Evolutionary conservation across 1,139 yeast genomes (phyloP), one percentile per base, ranked within the genome.

Genomic region (Diutina siamensis): DNA sequence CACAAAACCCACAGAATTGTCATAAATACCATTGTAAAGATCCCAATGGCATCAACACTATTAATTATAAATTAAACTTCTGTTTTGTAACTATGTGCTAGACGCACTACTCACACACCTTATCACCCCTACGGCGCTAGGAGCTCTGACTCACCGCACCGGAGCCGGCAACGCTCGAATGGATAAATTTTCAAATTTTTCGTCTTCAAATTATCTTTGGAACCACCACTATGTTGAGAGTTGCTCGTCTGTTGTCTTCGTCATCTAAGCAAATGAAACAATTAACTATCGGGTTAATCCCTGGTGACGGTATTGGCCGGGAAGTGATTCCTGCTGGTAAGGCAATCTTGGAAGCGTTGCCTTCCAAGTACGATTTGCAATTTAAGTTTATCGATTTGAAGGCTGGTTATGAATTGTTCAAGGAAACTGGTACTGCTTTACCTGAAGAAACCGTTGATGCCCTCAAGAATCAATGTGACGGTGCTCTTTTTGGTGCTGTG

Each of bases 221-320:
- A 40, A 22, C 10, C 20, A 12, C 18, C 12, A 13, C 27, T 31
- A 40, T 40, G 44, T 40, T 40, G 44, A 40, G 35, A 28, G 15
- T 19, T 18, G 9, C 49, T 64, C 18, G 55, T 63, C 33, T 20
- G 28, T 38, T 38, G 17, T 25, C 28, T 18, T 8, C 32, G 4
- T n/a, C 42, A n/a, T 25, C 28, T 13, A 22, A n/a, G 12, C 9
- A n/a, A n/a, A 51, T 62, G 51, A 70, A 68, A 55, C 59, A 61
- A 47, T 60, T 71, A 50, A 71, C 68, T 54, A 71, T 71, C 49
- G 76, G 76, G 32, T 75, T 92, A 60, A 88, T 92, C 57, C 96
- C 98, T 46, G 98, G 98, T 61, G 98, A 92, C 63, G 98, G 98
- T 52, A 92, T 92, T 57, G 98, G 98, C 48, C 80, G 86, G 59